These are phyloP conservation scores for Brettanomyces sp. DNA, from an alignment of 805 yeast species.

Conservation along the genomic window DNA sequence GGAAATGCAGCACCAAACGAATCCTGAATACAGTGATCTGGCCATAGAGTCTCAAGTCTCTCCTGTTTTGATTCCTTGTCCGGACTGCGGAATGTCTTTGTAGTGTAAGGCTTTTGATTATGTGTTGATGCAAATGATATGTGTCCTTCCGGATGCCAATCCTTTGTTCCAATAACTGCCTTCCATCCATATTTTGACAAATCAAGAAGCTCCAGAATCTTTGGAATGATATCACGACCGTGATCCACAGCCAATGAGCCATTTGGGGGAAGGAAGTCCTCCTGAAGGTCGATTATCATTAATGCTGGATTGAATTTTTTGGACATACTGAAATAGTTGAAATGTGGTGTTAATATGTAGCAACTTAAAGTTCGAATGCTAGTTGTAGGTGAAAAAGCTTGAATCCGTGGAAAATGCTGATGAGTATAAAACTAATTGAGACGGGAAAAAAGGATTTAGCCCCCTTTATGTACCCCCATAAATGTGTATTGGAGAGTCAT, in stretches of 20 bases:
- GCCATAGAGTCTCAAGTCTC: constrained; percentile 60
- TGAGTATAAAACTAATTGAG: too few species aligned
- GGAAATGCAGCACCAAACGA: constrained; percentile 62
- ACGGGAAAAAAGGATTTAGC: too few species aligned
- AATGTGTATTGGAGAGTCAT: too few species aligned
- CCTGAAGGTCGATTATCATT: constrained; percentile 72
- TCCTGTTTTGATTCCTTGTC: constrained; percentile 21
- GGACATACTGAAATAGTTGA: background rate
- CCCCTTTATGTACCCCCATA: too few species aligned
- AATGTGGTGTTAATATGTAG: too few species aligned
- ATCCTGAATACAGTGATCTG: constrained; percentile 79
- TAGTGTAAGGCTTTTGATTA: constrained; percentile 38
- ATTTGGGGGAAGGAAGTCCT: constrained; percentile 72
- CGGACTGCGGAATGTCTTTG: constrained; percentile 44
- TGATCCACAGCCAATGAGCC: constrained; percentile 69
- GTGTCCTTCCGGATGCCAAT: constrained; percentile 82
- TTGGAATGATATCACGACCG: constrained; percentile 51
- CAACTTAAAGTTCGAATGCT: too few species aligned
- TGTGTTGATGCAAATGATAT: constrained; percentile 75
- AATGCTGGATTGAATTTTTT: constrained; percentile 38
- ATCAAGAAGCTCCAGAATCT: constrained; percentile 39
- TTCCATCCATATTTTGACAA: constrained; percentile 42
- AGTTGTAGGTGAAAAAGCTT: too few species aligned
- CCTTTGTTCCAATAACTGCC: constrained; percentile 64
- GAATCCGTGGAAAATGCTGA: too few species aligned